phyloP scores from a whole-genome alignment of 2,329 filamentous ascomycete species.

The Clonostachys chloroleuca region DNA sequence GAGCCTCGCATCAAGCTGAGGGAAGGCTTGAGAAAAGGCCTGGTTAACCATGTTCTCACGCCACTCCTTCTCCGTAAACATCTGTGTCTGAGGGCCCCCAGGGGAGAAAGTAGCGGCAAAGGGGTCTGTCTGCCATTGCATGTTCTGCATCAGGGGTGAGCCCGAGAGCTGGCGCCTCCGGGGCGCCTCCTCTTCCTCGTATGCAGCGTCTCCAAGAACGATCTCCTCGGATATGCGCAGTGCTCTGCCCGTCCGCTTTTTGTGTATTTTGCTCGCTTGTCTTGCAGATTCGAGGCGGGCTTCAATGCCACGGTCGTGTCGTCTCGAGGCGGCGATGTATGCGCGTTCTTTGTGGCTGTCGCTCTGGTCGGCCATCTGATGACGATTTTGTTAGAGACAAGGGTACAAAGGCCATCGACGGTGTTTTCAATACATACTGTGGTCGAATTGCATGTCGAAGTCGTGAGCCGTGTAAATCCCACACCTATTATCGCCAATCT shows the following conservation, averaged over 20 bases:
- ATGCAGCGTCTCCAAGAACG: constrained; percentile 90
- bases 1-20: constrained; percentile 15
- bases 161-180: constrained; percentile 61
- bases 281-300: constrained; percentile 83
- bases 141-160: constrained; percentile 51
- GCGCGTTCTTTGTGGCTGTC: constrained; percentile 66
- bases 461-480: no score
- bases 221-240: constrained; percentile 82
- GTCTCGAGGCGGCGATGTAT: constrained; percentile 85
- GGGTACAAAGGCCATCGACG: no score
- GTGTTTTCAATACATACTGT: no score
- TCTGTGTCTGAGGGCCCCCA: constrained; percentile 47
- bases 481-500: no score
- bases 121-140: no score
- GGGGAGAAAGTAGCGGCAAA: constrained; percentile 54
- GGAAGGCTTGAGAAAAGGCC: constrained; percentile 41
- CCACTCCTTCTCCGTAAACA: constrained; percentile 33
- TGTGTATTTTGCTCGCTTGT: constrained; percentile 87
- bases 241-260: constrained; percentile 76
- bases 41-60: constrained; percentile 40
- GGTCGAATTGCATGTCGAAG: no score
- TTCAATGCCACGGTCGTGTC: constrained; percentile 82
- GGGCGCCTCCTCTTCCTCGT: constrained; percentile 87
- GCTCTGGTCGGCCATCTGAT: no score
- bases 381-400: no score